Percentiles rank a stretch among this genome's conserved stretches.
Conservation (phyloP, 305 asterid genomes). For the Fraxinus angustifolia region DNA sequence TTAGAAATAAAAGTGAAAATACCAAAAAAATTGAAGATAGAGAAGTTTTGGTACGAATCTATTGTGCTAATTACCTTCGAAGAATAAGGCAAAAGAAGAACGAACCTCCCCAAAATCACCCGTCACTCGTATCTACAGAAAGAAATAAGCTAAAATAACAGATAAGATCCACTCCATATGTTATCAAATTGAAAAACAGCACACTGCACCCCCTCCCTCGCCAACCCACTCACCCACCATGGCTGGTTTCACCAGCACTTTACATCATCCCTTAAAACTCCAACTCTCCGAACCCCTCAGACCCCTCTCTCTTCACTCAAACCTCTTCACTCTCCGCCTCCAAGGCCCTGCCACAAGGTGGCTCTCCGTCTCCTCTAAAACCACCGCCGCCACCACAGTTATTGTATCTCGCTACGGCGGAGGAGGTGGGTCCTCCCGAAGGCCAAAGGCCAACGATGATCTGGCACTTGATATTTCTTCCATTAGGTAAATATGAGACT, state of each 20-base stretch:
- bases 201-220: neutral
- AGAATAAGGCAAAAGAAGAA: neutral
- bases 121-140: neutral
- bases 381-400: slow-evolving; percentile 36
- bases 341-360: slow-evolving; percentile 17
- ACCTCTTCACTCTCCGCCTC: slow-evolving; percentile 31
- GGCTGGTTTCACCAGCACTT: slow-evolving; percentile 81
- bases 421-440: slow-evolving; percentile 30
- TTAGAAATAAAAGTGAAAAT: too few species aligned
- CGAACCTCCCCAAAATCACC: neutral
- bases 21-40: too few species aligned
- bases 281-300: slow-evolving; percentile 34
- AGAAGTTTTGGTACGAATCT: too few species aligned
- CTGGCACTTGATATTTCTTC: slow-evolving; percentile 64
- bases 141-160: slow-evolving; percentile 14
- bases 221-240: slow-evolving; percentile 29
- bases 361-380: slow-evolving; percentile 28
- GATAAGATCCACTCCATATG: slow-evolving; percentile 50
- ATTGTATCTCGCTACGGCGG: slow-evolving; percentile 50
- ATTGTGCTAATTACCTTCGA: neutral
- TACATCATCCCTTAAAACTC: slow-evolving; percentile 37
- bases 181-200: slow-evolving; percentile 23
- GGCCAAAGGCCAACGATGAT: slow-evolving; percentile 47
- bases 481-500: slow-evolving; percentile 40
- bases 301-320: slow-evolving; percentile 28